Evolutionary conservation across 2,329 filamentous ascomycete species (phyloP), one percentile per base, ranked within the genome.

Genomic region (Fusarium sp.): DNA sequence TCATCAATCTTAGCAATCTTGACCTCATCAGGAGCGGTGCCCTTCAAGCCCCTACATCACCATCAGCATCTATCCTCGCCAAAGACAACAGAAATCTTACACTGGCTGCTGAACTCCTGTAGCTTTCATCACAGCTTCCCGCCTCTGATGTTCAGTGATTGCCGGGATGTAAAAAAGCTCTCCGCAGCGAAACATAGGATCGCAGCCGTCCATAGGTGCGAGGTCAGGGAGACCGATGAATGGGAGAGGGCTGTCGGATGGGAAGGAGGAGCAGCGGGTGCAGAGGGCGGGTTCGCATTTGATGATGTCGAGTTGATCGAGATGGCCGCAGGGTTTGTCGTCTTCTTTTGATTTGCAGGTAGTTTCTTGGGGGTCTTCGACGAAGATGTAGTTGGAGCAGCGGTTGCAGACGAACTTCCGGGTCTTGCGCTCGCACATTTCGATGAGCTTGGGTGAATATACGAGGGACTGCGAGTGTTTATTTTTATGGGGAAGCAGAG

Each of bases 251-350:
- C 45, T 59, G 13, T 52, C 60, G 0, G 32, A 12, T 2, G 60
- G 60, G 4, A 41, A 59, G 2, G 27, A 51, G 9, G 60, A 20
- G 22, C 62, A 65, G 2, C 56, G 1, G 0, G 11, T 44, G 45
- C 62, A 65, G 3, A 65, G 62, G 2, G 34, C 22, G 1, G 60
- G 3, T 4, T 59, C 60, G 8, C 60, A 65, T 43, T 49, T 41
- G 25, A 30, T 16, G 10, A 65, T n/a, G 2, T 46, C n/a, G 3
- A 38, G 10, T 8, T 45, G 38, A 3, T 55, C 62, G 9, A 53
- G 24, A 2, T 1, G n/a, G 4, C 49, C 49, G 5, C 49, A 53
- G 10, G 6, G 24, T 4, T 29, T 29, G 18, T n/a, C 34, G 0
- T 38, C 18, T 7, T 16, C n/a, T 34, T 51, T 12, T 4, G 1